These are phyloP conservation scores for Talaromyces sp. DNA, from an alignment of 2,329 filamentous ascomycete genomes.

Conservation along the genomic window DNA sequence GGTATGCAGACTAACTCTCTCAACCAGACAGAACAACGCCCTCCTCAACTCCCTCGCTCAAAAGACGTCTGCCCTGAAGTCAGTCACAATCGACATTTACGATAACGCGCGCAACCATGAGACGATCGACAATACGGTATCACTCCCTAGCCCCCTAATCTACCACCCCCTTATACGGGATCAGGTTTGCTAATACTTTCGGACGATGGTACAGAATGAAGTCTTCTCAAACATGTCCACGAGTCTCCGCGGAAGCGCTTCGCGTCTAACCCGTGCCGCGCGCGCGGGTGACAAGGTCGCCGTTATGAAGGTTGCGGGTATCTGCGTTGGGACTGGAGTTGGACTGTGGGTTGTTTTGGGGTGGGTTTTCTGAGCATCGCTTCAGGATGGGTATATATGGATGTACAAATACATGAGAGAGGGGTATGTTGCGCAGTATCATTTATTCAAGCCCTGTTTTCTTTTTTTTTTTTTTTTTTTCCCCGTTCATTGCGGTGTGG, in stretches of 20 bases:
- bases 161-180: background rate
- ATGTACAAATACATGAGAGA: background rate
- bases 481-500: background rate
- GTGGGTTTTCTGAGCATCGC: conserved; percentile 54
- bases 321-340: conserved; percentile 69
- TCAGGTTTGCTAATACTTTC: background rate
- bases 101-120: conserved; percentile 87
- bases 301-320: conserved; percentile 81
- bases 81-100: conserved; percentile 96
- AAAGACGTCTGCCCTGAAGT: conserved; percentile 88
- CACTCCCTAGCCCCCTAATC: conserved; percentile 25
- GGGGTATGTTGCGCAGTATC: background rate
- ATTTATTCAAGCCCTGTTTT: background rate
- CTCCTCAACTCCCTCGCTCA: conserved; percentile 84
- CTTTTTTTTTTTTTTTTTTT: no score
- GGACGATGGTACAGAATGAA: conserved; percentile 60
- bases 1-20: background rate
- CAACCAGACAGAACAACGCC: conserved; percentile 77
- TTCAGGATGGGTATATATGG: background rate
- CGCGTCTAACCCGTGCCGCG: conserved; percentile 83
- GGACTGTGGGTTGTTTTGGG: conserved; percentile 70
- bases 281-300: conserved; percentile 85
- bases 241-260: conserved; percentile 77
- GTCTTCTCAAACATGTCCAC: conserved; percentile 86
- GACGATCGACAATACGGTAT: conserved; percentile 80